Percentiles rank a stretch among this genome's conserved stretches.
Evolutionary conservation across 129 eudicot genomes (phyloP).

Genomic region (Pittosporum tobira): DNA sequence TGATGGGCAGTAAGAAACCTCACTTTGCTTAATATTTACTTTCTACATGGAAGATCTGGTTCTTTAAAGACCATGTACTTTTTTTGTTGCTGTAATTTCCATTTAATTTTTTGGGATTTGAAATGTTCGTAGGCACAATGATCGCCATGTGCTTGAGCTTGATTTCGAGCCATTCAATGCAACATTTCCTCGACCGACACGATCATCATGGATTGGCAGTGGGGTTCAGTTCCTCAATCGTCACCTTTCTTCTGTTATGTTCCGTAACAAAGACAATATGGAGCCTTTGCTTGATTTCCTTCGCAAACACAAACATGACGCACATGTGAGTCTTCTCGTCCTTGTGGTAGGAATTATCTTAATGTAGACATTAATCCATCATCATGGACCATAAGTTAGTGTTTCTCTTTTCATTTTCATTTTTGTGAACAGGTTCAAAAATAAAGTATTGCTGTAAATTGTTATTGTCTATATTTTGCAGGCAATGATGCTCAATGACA

Average conservation of each 20-base stretch:
- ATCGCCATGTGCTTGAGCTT: slow-evolving; percentile 4
- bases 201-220: slow-evolving; percentile 5
- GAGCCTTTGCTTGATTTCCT: slow-evolving; percentile 10
- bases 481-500: slow-evolving; percentile 28
- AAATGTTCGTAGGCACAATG: slow-evolving; percentile 3
- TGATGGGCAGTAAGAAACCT: slow-evolving; percentile 2
- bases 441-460: not conserved
- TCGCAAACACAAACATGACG: slow-evolving; percentile 1
- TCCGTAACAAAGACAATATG: slow-evolving; percentile 8
- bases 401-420: too few species aligned
- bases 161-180: slow-evolving; percentile 15
- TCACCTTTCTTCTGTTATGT: slow-evolving; percentile 11
- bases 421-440: not conserved
- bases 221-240: slow-evolving; percentile 15
- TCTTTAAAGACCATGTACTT: not conserved
- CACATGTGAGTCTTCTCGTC: slow-evolving; percentile 2
- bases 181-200: slow-evolving; percentile 5
- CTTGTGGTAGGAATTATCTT: too few species aligned
- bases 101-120: not conserved
- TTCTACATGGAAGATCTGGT: not conserved
- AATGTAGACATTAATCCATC: not conserved
- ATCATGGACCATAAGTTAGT: too few species aligned
- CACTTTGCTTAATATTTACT: not conserved
- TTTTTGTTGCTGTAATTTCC: not conserved
- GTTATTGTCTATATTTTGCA: not conserved